Evolutionary conservation across 345 rosid species (phyloP).

Genomic region (Rubroshorea leprosula): DNA sequence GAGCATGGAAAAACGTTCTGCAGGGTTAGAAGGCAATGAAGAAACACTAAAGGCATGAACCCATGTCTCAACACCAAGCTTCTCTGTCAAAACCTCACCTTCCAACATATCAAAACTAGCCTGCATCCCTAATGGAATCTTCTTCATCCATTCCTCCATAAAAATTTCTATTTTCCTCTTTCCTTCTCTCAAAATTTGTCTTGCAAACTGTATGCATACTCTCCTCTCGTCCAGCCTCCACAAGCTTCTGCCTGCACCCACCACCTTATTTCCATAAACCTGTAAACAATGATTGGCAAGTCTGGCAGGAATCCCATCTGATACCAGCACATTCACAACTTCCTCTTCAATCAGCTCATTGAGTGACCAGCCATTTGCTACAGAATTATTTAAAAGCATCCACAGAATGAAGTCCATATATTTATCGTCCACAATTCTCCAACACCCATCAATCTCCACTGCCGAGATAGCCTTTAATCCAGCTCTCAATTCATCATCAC

Average conservation of each 20-base stretch:
- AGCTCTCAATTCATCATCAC: conserved; percentile 57
- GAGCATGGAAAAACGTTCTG: conserved; percentile 61
- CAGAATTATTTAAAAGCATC: conserved; percentile 58
- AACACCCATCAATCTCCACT: conserved; percentile 71
- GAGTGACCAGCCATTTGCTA: conserved; percentile 66
- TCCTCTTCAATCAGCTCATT: conserved; percentile 53
- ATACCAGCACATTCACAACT: conserved; percentile 44
- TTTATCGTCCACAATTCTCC: conserved; percentile 75
- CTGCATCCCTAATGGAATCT: conserved; percentile 64
- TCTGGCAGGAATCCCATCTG: conserved; percentile 59
- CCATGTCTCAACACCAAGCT: conserved; percentile 69
- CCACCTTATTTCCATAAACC: conserved; percentile 47
- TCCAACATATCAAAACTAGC: conserved; percentile 67
- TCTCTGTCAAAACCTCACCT: conserved; percentile 89
- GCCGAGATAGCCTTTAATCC: conserved; percentile 65
- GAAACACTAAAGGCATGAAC: conserved; percentile 57
- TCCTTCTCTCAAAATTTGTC: conserved; percentile 50
- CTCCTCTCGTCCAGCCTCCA: conserved; percentile 70
- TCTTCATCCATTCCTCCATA: conserved; percentile 60
- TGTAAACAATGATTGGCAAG: conserved; percentile 59
- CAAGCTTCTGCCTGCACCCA: conserved; percentile 17
- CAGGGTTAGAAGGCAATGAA: conserved; percentile 66
- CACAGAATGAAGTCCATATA: conserved; percentile 60
- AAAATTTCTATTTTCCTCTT: conserved; percentile 61
- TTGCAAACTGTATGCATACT: conserved; percentile 74